These are phyloP conservation scores for Alternaria postmessia DNA, from an alignment of 2,329 filamentous ascomycete species.

Conservation along the genomic window DNA sequence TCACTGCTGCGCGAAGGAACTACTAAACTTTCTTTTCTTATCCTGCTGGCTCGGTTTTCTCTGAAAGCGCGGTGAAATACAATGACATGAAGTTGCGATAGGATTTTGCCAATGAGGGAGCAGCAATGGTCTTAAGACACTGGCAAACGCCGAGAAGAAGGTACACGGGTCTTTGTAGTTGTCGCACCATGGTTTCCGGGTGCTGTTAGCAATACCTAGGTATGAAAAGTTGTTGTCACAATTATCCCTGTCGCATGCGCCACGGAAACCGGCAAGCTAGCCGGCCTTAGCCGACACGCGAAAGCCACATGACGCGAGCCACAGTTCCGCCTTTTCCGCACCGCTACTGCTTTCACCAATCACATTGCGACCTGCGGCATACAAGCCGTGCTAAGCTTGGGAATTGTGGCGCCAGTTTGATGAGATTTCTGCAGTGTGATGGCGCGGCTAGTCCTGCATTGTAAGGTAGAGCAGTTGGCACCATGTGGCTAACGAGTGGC, in stretches of 20 bases:
- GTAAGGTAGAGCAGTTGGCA: slow-evolving; percentile 6
- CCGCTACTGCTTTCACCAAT: slow-evolving; percentile 16
- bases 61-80: no score
- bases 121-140: not conserved
- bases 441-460: slow-evolving; percentile 22
- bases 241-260: slow-evolving; percentile 10
- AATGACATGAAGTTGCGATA: not conserved
- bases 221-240: not conserved
- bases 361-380: slow-evolving; percentile 12
- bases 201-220: not conserved
- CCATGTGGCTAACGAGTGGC: slow-evolving; percentile 20
- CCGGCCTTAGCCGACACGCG: slow-evolving; percentile 7
- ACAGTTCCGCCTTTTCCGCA: slow-evolving; percentile 24
- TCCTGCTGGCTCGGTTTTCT: not conserved
- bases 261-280: slow-evolving; percentile 26
- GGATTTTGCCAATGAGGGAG: not conserved
- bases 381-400: slow-evolving; percentile 3
- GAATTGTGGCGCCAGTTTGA: slow-evolving; percentile 13
- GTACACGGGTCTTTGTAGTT: not conserved
- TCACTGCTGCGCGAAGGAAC: not conserved
- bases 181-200: not conserved
- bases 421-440: slow-evolving; percentile 14
- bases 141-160: not conserved
- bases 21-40: not conserved
- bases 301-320: slow-evolving; percentile 19